Evolutionary conservation across 305 asterid genomes (phyloP), one percentile per base, ranked within the genome.

Genomic region (Stenogyne calaminthoides): DNA sequence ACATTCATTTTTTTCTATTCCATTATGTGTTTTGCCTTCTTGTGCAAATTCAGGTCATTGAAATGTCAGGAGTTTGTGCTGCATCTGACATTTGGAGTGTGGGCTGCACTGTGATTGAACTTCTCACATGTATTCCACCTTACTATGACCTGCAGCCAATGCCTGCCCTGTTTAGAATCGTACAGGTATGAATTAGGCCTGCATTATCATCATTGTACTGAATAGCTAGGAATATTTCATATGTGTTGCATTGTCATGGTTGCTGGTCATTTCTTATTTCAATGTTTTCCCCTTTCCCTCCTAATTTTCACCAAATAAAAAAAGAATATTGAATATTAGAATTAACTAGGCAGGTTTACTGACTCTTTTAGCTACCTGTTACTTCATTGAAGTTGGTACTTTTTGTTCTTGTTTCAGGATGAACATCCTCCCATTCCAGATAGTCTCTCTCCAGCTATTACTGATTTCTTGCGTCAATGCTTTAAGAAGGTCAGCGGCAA

Each of bases 71-170:
- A 81, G 99, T 95, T 78, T 91, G 99, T 88, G 97, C 99, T 64
- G 99, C 99, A 76, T 95, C 99, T 73, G 99, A 95, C 82, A 93
- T 95, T 78, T 95, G 99, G 99, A 93, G 99, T 86, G 99, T 95
- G 63, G 98, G 99, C 78, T 95, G 98, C 86, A 95, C 99, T n/a
- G 98, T 91, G 71, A 95, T 95, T 83, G 99, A 95, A 84, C 96
- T 95, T 76, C 96, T 95, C 72, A 95, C 99, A 27, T 92, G 98
- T 79, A 85, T 91, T 77, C 98, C 99, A 20, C 99, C 99, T 18
- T 95, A 92, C 77, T 95, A 87, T 77, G 97, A 95, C 85, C 92
- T 92, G 80, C 97, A 92, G 90, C 99, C 99, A 37, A 95, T 95
- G 99, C 97, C 97, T 32, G 99, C 99, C 64, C 96, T 95, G 80